phyloP scores from a whole-genome alignment of 1,284 basidiomycete species.

The Kwoniella shivajii region DNA sequence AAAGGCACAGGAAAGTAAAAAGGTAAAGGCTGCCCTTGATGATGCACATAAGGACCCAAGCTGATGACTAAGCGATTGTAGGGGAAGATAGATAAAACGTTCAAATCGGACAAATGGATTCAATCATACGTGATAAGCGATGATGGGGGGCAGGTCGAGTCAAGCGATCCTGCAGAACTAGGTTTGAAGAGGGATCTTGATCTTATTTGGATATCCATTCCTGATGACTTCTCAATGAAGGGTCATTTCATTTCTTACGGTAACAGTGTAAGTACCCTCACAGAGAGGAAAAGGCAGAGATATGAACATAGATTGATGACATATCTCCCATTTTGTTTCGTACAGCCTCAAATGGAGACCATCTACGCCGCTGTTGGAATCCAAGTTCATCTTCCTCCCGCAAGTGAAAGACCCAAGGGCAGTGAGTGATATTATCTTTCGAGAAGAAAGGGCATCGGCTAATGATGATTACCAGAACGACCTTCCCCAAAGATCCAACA shows the following conservation, averaged over 20 bases:
- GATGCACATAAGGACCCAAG: too few species aligned
- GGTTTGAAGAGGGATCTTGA: not conserved
- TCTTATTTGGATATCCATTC: slow-evolving; percentile 9
- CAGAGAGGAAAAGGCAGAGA: not conserved
- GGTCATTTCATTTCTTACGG: slow-evolving; percentile 9
- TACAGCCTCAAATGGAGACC: not conserved
- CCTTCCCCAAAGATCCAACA: too few species aligned
- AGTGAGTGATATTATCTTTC: not conserved
- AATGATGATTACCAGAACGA: not conserved
- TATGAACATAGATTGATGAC: not conserved
- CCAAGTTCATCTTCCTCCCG: not conserved
- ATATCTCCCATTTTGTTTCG: too few species aligned
- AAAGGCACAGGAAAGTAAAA: too few species aligned
- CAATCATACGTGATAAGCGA: too few species aligned
- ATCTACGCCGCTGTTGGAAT: not conserved
- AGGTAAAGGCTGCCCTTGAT: too few species aligned
- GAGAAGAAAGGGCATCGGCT: not conserved
- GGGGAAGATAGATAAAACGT: not conserved
- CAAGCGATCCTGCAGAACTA: not conserved
- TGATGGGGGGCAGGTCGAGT: too few species aligned
- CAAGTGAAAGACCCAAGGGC: not conserved
- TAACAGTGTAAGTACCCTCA: slow-evolving; percentile 5
- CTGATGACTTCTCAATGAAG: not conserved
- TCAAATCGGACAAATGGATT: not conserved
- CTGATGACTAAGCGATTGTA: not conserved